A percentile compares a stretch with the other conserved stretches of the same genome.
phyloP scores from a whole-genome alignment of 441 rosid genomes.

The Codiaeum variegatum region DNA sequence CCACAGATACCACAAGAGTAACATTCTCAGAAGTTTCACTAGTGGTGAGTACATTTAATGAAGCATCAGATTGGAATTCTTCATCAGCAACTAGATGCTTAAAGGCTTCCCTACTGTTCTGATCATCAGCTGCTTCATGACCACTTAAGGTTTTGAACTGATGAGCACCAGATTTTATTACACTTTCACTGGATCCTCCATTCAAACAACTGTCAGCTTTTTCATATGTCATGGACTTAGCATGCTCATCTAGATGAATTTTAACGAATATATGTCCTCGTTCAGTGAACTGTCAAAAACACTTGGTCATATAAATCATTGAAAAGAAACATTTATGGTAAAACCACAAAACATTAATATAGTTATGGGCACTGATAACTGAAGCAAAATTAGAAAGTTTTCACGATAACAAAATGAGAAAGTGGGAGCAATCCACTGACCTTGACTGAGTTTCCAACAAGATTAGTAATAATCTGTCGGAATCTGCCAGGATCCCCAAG shows the following conservation, averaged over 20 bases:
- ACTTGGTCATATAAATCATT: slow-evolving; percentile 5
- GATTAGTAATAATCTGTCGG: slow-evolving; percentile 88
- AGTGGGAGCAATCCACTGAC: slow-evolving; percentile 36
- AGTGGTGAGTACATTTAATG: slow-evolving; percentile 27
- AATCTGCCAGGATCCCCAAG: slow-evolving; percentile 93
- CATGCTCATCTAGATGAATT: slow-evolving; percentile 67
- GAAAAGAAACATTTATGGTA: not conserved
- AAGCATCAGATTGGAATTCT: slow-evolving; percentile 29
- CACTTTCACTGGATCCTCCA: slow-evolving; percentile 49
- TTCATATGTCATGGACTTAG: slow-evolving; percentile 36
- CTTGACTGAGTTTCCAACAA: slow-evolving; percentile 94
- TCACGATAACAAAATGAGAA: not conserved
- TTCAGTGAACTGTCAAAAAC: slow-evolving; percentile 72
- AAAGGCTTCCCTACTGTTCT: slow-evolving; percentile 78
- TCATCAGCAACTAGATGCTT: slow-evolving; percentile 57
- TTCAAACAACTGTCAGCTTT: slow-evolving; percentile 38
- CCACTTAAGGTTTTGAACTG: slow-evolving; percentile 82
- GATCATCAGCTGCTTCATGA: slow-evolving; percentile 76
- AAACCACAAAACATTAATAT: not conserved
- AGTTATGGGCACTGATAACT: not conserved
- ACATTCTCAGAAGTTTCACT: slow-evolving; percentile 42
- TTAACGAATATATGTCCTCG: slow-evolving; percentile 84
- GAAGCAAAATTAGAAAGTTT: slow-evolving; percentile 6
- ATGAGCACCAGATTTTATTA: slow-evolving; percentile 24
- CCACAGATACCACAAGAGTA: slow-evolving; percentile 70